Evolutionary conservation across 169 alveolate genomes (phyloP).

Genomic region (Condylostoma magnum): DNA sequence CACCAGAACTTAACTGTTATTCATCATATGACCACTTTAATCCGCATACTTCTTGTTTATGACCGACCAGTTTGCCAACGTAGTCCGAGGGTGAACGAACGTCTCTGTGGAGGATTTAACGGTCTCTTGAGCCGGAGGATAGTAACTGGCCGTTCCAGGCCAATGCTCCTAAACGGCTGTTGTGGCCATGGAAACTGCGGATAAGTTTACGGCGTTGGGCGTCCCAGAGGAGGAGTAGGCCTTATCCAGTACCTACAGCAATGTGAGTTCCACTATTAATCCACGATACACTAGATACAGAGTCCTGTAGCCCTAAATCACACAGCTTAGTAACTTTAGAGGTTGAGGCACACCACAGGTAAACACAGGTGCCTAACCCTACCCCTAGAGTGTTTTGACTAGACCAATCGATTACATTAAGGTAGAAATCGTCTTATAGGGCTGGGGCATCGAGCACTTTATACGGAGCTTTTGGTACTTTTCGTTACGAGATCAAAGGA

Average conservation of each 20-base stretch:
- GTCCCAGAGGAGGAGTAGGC: slow-evolving; percentile 72
- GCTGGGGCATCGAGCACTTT: slow-evolving; percentile 92
- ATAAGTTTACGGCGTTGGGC: slow-evolving; percentile 46
- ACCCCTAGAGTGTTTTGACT: slow-evolving; percentile 85
- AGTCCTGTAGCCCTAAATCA: slow-evolving; percentile 74
- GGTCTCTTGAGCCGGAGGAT: slow-evolving; percentile 65
- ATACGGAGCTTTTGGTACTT: slow-evolving; percentile 78
- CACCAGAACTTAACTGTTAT: slow-evolving; percentile 91
- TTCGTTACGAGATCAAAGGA: slow-evolving; percentile 39
- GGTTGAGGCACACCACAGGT: slow-evolving; percentile 89
- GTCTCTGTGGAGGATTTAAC: slow-evolving; percentile 60
- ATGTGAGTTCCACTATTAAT: slow-evolving; percentile 46
- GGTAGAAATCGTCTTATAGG: slow-evolving; percentile 90
- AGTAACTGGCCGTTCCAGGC: slow-evolving; percentile 55
- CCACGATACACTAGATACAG: slow-evolving; percentile 27
- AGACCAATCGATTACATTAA: slow-evolving; percentile 88
- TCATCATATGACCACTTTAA: slow-evolving; percentile 76
- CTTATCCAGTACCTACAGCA: slow-evolving; percentile 62
- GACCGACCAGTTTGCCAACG: slow-evolving; percentile 34
- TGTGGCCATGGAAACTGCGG: slow-evolving; percentile 54
- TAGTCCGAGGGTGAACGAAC: slow-evolving; percentile 36
- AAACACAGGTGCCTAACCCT: slow-evolving; percentile 88
- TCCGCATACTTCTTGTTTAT: slow-evolving; percentile 77
- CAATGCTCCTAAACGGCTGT: slow-evolving; percentile 61
- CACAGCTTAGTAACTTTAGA: slow-evolving; percentile 85